Conservation (phyloP, 2,329 filamentous ascomycete genomes). For the Mycosphaerella arachidis region DNA sequence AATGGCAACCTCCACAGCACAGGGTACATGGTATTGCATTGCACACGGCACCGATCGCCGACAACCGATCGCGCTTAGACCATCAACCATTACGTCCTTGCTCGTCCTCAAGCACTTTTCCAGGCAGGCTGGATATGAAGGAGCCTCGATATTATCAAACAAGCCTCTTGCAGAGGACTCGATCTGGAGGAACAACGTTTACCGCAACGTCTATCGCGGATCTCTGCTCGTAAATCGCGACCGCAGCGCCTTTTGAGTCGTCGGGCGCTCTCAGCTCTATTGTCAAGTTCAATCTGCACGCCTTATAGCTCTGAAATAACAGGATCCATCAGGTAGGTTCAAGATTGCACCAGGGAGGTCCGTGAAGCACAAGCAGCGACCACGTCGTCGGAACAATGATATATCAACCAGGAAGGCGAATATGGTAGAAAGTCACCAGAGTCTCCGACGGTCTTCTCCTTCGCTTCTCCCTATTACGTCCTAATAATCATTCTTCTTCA, state of each 20-base stretch:
- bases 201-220: not conserved
- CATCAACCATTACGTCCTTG: not conserved
- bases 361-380: not conserved
- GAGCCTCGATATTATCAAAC: not conserved
- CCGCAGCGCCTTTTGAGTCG: not conserved
- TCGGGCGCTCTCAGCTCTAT: not conserved
- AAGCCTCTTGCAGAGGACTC: not conserved
- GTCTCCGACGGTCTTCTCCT: not conserved
- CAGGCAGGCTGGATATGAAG: not conserved
- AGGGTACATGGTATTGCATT: not conserved
- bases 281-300: not conserved
- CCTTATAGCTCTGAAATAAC: not conserved
- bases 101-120: not conserved
- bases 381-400: not conserved
- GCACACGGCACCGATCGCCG: not conserved
- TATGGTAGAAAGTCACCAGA: not conserved
- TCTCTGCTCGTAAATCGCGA: not conserved
- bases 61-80: not conserved
- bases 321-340: not conserved
- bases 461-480: not conserved
- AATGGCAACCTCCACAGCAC: not conserved
- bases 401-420: not conserved
- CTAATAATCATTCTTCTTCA: not conserved
- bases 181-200: not conserved
- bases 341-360: not conserved